phyloP scores from a whole-genome alignment of 2,329 filamentous ascomycete genomes.

The Talaromyces sp. region DNA sequence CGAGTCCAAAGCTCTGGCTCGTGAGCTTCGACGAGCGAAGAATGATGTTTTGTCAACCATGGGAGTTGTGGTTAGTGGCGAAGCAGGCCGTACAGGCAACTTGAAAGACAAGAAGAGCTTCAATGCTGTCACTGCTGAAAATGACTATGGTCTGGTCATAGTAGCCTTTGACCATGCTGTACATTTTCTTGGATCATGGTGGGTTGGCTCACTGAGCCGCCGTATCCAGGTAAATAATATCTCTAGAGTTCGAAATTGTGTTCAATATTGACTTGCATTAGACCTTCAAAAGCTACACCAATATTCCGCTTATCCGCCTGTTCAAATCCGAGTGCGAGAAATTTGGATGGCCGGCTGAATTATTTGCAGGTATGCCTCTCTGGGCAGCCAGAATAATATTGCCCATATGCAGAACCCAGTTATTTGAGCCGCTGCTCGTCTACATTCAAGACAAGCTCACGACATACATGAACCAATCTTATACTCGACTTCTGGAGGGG shows the following conservation, averaged over 20 bases:
- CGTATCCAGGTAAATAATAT: constrained; percentile 39
- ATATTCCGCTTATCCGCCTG: constrained; percentile 37
- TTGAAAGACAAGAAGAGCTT: constrained; percentile 41
- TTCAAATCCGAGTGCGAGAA: constrained; percentile 38
- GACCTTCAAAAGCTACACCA: constrained; percentile 42
- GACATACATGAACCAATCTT: constrained; percentile 20
- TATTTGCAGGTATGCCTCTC: constrained; percentile 43
- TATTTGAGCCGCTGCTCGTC: constrained; percentile 36
- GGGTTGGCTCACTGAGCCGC: constrained; percentile 39
- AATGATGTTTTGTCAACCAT: constrained; percentile 53
- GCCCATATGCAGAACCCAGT: constrained; percentile 40
- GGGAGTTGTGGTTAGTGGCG: constrained; percentile 48
- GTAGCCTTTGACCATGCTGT: constrained; percentile 42
- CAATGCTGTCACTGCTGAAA: constrained; percentile 41
- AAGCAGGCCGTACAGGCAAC: constrained; percentile 37
- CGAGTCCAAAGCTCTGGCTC: constrained; percentile 40
- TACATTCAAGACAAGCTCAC: constrained; percentile 28
- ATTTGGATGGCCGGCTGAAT: constrained; percentile 38
- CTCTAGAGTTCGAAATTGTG: background rate
- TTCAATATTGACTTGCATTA: constrained; percentile 21
- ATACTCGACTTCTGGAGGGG: constrained; percentile 18
- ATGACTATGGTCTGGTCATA: constrained; percentile 45
- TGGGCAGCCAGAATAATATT: constrained; percentile 40
- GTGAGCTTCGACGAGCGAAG: constrained; percentile 47
- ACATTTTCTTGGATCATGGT: constrained; percentile 45